phyloP scores from a whole-genome alignment of 2,329 filamentous ascomycete genomes.

The Fusarium sp. region DNA sequence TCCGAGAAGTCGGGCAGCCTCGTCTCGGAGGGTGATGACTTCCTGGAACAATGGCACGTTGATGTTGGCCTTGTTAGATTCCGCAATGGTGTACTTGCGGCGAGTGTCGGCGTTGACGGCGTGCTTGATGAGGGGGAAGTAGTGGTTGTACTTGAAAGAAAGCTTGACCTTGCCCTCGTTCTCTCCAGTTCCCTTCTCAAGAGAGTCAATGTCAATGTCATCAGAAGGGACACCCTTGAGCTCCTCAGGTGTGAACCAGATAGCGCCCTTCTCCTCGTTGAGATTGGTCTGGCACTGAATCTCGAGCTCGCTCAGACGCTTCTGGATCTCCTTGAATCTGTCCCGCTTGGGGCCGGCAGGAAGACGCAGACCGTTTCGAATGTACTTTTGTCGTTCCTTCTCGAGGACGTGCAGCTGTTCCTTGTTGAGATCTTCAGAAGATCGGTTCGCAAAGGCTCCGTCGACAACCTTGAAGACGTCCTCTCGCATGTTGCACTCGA shows the following conservation, averaged over 20 bases:
- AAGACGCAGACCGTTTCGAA: constrained; percentile 79
- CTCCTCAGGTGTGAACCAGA: constrained; percentile 81
- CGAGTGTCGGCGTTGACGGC: constrained; percentile 76
- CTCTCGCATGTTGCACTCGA: constrained; percentile 84
- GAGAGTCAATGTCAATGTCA: constrained; percentile 68
- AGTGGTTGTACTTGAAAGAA: constrained; percentile 85
- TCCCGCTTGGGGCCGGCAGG: constrained; percentile 77
- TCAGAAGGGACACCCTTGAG: constrained; percentile 80
- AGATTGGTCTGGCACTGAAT: constrained; percentile 84
- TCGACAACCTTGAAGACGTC: constrained; percentile 79
- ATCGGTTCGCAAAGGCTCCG: constrained; percentile 62
- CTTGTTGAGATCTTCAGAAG: constrained; percentile 67
- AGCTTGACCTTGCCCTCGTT: constrained; percentile 80
- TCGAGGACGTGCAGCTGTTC: constrained; percentile 80
- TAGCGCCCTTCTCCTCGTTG: constrained; percentile 83
- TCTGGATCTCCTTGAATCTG: constrained; percentile 88
- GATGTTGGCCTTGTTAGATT: constrained; percentile 83
- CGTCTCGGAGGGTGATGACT: constrained; percentile 78
- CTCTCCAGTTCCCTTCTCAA: constrained; percentile 78
- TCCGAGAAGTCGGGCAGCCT: constrained; percentile 79
- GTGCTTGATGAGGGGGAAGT: constrained; percentile 83
- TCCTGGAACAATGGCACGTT: constrained; percentile 81
- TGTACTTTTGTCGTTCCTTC: constrained; percentile 81
- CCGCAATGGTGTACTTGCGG: constrained; percentile 75
- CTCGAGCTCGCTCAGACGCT: constrained; percentile 77